Conservation (phyloP, 768 basidiomycete species). For the Boletus insuetus region DNA sequence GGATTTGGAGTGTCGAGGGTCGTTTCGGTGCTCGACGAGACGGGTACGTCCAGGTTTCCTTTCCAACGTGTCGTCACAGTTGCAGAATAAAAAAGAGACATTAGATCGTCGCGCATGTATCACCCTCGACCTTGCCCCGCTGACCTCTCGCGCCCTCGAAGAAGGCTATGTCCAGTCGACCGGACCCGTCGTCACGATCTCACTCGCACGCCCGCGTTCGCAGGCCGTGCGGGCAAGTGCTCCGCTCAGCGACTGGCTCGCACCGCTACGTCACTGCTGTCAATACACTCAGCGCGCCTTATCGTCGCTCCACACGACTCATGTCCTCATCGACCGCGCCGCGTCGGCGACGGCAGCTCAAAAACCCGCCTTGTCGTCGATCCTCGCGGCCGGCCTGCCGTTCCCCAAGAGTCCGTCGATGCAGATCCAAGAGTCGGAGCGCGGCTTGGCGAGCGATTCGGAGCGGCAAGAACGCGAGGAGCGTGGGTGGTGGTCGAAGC, state of each 20-base stretch:
- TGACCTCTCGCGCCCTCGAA: conserved; percentile 39
- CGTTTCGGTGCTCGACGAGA: conserved; percentile 43
- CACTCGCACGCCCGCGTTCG: conserved; percentile 25
- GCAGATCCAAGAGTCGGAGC: conserved; percentile 41
- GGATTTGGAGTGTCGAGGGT: conserved; percentile 49
- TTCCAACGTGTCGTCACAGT: background rate
- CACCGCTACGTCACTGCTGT: conserved; percentile 52
- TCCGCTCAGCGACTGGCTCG: conserved; percentile 37
- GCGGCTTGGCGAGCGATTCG: conserved; percentile 25
- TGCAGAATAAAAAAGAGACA: too few relatives aligned
- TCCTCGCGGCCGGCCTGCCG: conserved; percentile 48
- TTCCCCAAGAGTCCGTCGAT: conserved; percentile 74
- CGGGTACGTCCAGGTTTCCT: conserved; percentile 9
- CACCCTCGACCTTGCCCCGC: conserved; percentile 50
- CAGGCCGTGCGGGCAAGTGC: background rate
- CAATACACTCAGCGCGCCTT: conserved; percentile 45
- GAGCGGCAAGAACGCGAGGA: conserved; percentile 59
- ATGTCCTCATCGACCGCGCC: conserved; percentile 26
- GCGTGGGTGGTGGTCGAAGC: conserved; percentile 69
- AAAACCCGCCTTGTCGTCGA: conserved; percentile 34
- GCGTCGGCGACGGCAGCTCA: conserved; percentile 29
- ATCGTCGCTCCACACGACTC: conserved; percentile 31
- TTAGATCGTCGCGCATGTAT: conserved; percentile 34
- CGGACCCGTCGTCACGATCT: conserved; percentile 34
- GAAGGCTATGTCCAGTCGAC: conserved; percentile 35